phyloP scores from a whole-genome alignment of 192 early-diverging fungal species.

The Backusella parvicylindrica region DNA sequence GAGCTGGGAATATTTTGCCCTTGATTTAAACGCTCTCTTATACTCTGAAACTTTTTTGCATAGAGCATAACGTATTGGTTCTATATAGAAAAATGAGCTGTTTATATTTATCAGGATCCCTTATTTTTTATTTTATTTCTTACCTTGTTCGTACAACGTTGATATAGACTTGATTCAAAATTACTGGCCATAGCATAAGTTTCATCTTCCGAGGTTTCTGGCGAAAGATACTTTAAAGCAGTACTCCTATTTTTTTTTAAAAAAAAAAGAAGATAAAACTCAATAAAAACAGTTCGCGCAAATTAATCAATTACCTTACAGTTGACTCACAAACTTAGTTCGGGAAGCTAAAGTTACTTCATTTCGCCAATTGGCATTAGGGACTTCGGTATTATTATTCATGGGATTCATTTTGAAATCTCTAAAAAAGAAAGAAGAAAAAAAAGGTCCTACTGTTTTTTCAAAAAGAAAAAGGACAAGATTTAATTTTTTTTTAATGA shows the following conservation, averaged over 20 bases:
- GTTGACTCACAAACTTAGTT: slow-evolving; percentile 16
- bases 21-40: slow-evolving; percentile 19
- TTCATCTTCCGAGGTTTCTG: slow-evolving; percentile 25
- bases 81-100: not conserved
- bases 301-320: slow-evolving; percentile 13
- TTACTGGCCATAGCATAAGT: slow-evolving; percentile 24
- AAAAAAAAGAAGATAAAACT: not conserved
- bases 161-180: slow-evolving; percentile 32
- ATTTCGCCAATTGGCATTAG: slow-evolving; percentile 16
- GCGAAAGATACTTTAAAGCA: slow-evolving; percentile 22
- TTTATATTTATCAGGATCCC: not conserved
- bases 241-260: slow-evolving; percentile 9
- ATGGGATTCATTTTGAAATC: slow-evolving; percentile 1
- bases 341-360: slow-evolving; percentile 17
- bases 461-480: not conserved
- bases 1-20: not conserved
- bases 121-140: not conserved
- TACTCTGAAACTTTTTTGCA: slow-evolving; percentile 23
- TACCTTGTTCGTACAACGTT: slow-evolving; percentile 30
- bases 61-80: slow-evolving; percentile 32
- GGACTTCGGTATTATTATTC: not conserved
- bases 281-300: slow-evolving; percentile 1
- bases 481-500: not conserved
- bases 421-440: not conserved
- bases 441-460: not conserved